Evolutionary conservation across 768 basidiomycete species (phyloP), one percentile per base, ranked within the genome.

Genomic region (Rhodotorula graminis): DNA sequence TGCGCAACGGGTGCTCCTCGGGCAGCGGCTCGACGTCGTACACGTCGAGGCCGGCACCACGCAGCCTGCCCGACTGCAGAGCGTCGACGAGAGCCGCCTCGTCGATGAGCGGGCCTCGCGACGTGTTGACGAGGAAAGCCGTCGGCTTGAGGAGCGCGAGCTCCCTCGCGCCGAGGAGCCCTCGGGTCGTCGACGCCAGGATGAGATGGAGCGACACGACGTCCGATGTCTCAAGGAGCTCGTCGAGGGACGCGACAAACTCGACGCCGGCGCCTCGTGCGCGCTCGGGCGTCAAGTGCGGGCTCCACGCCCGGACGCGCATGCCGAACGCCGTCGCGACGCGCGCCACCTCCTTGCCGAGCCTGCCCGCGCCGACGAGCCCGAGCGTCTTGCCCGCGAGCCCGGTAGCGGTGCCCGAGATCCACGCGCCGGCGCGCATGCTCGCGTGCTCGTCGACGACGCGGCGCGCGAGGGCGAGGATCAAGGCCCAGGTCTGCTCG

Each of bases 11-110:
- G 77, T 88, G 85, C 62, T 86, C 84, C 49, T 53, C 72, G 10
- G 87, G 86, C 64, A 88, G 80, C n/a, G 88, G 89, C 76, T 90
- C 88, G 49, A 84, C 77, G 59, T 88, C 87, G 77, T 85, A 89
- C 2, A 89, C 88, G 79, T 89, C 88, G 65, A 89, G 78, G 0
- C 86, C 88, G 0, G 85, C 88, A 0, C 87, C 88, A 6, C 84
- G 83, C 49, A 89, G 87, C 57, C 72, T 81, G 53, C 82, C 83
- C 47, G 83, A 77, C 67, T 82, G 78, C 70, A 89, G 77, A 5
- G 82, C 83, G 9, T 85, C 79, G 16, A 89, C 70, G 47, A 90
- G 77, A 0, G 85, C 88, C 0, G 63, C 73, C 74, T 89, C 88
- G 65, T 89, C 85, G 10, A 90, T 84, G 29, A 90, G 78, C 5